A percentile compares a stretch with the other conserved stretches of the same genome.
phyloP scores from a whole-genome alignment of 2,329 filamentous ascomycete genomes.

The Venturia aucupariae region DNA sequence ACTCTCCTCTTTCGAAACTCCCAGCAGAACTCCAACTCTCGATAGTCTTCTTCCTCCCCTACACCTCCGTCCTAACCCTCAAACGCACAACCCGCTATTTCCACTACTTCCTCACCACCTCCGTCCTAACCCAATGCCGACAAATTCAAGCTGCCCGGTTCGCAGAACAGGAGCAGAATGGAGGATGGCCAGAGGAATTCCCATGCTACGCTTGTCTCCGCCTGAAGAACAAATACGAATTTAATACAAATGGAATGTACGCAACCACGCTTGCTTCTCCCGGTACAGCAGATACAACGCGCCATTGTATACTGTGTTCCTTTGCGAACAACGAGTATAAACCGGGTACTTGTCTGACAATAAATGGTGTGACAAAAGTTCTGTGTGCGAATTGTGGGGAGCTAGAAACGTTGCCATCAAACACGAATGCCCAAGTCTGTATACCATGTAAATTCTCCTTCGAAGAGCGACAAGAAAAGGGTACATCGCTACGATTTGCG shows the following conservation, averaged over 20 bases:
- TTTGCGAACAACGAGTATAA: neutral
- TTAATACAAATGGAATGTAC: neutral
- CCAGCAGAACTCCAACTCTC: slow-evolving; percentile 10
- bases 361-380: neutral
- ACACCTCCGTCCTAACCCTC: neutral
- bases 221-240: neutral
- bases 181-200: neutral
- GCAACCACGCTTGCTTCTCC: neutral
- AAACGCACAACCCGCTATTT: slow-evolving; percentile 9
- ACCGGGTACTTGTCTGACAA: neutral
- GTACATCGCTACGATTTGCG: neutral
- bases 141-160: neutral
- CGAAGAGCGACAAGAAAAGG: neutral
- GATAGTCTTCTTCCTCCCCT: neutral
- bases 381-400: neutral
- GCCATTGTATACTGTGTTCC: neutral
- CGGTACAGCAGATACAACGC: neutral
- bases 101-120: neutral
- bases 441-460: neutral
- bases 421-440: neutral
- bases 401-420: neutral
- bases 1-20: neutral
- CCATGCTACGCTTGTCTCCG: slow-evolving; percentile 8
- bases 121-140: neutral
- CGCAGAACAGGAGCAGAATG: neutral